Base-by-base conservation (phyloP, 176 grass and related monocot species). In the Chrysopogon serrulatus region DNA sequence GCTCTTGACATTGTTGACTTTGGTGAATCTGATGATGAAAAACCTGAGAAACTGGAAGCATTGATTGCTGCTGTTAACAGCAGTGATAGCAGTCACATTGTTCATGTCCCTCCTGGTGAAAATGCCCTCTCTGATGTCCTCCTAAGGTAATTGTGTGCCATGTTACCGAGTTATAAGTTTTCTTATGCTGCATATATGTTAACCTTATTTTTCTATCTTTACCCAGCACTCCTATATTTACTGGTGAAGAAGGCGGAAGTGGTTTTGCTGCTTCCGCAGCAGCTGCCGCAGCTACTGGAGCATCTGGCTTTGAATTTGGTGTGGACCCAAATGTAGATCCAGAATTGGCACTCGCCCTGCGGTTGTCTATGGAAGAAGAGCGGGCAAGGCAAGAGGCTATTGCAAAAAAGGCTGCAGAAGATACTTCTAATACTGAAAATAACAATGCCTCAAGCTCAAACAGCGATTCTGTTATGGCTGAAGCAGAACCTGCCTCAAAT, bases 311-410 rank as follows among this genome's bases (percentile, higher is more conserved):
- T 84, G 97, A 99, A 51, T 99, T 99, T 87, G 97, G 91, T 28
- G 97, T 99, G 40, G 97, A 99, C 86, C 97, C 97, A 70, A 99
- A 99, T 89, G 57, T 92, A 45, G 97, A 99, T 81, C 97, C 97
- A 31, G 97, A 99, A 36, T 85, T 99, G 83, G 97, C 91, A 28
- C 85, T 99, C 36, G 97, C 97, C 15, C 82, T 99, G 59, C 88
- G 97, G 51, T 81, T 99, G 53, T 99, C 97, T 57, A 99, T 99
- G 97, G 97, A 99, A 85, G 97, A 99, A 77, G 97, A 99, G 76
- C 83, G 97, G 57, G 97, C 93, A 59, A 92, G 97, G 62, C 97
- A 94, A 83, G 97, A 99, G 48, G 91, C 97, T 59, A 90, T 92
- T 70, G 88, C 91, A 0, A 96, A 93, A 77, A 96, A 89, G 73